These are phyloP conservation scores for Colletotrichum tofieldiae DNA, from an alignment of 2,329 filamentous ascomycete genomes.

Conservation along the genomic window DNA sequence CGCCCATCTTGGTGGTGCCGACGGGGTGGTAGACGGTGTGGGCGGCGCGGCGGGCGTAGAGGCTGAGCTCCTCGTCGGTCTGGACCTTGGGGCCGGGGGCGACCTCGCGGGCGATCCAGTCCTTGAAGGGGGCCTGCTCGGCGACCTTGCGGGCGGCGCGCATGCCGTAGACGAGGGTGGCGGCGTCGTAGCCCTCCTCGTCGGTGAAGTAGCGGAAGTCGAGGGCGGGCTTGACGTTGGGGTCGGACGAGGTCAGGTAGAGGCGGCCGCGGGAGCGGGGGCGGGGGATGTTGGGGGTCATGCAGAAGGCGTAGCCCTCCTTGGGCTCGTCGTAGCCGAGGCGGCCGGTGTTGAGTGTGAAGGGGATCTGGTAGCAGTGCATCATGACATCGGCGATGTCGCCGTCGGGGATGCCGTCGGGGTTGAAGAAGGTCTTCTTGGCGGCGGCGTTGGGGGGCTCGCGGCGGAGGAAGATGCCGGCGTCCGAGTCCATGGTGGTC, in stretches of 20 bases:
- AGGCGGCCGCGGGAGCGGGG: conserved; percentile 83
- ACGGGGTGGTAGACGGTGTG: conserved; percentile 62
- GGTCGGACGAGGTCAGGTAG: conserved; percentile 83
- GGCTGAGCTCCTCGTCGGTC: conserved; percentile 84
- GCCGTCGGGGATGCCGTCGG: conserved; percentile 72
- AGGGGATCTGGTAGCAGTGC: conserved; percentile 97
- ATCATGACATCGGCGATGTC: conserved; percentile 92
- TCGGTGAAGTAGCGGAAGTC: conserved; percentile 95
- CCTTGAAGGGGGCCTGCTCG: conserved; percentile 81
- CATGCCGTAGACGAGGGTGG: conserved; percentile 84
- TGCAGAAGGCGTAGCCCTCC: conserved; percentile 89
- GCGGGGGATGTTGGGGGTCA: conserved; percentile 92
- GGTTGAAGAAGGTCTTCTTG: conserved; percentile 63
- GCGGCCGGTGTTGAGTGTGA: conserved; percentile 87
- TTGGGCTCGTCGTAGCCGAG: conserved; percentile 77
- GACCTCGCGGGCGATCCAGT: conserved; percentile 87
- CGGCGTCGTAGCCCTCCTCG: conserved; percentile 86
- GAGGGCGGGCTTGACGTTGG: conserved; percentile 83
- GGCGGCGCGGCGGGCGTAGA: conserved; percentile 85
- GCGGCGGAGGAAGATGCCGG: conserved; percentile 88
- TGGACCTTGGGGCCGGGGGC: conserved; percentile 82
- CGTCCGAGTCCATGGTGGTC: conserved; percentile 93
- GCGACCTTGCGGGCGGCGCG: conserved; percentile 84
- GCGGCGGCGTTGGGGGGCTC: conserved; percentile 79
- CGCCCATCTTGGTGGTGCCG: conserved; percentile 54